Evolutionary conservation across 2,329 filamentous ascomycete species (phyloP).

Genomic region (Colletotrichum chrysophilum): DNA sequence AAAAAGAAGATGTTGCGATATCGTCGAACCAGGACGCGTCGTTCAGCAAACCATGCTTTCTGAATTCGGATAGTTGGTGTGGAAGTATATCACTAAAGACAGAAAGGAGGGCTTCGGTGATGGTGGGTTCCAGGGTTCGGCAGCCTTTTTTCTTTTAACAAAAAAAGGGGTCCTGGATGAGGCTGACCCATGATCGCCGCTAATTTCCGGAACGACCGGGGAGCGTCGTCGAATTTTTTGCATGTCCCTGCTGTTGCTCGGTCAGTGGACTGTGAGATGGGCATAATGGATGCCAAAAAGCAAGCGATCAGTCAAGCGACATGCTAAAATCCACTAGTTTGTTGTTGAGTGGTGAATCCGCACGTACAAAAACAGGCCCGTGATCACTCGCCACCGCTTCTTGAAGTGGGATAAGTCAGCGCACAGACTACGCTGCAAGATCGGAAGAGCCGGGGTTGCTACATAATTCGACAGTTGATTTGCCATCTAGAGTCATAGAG

Average conservation of each 20-base stretch:
- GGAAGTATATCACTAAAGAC: not conserved
- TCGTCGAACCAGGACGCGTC: not conserved
- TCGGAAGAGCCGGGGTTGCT: conserved; percentile 9
- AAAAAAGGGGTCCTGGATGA: not conserved
- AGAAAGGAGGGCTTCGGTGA: not conserved
- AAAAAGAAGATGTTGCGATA: not conserved
- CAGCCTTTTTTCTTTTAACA: not conserved
- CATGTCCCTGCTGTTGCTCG: not conserved
- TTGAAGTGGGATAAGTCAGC: not conserved
- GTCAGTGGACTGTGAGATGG: not conserved
- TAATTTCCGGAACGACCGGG: conserved; percentile 13
- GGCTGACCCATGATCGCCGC: conserved; percentile 9
- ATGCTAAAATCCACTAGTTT: not conserved
- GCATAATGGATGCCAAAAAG: not conserved
- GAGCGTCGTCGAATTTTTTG: not conserved
- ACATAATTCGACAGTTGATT: not conserved
- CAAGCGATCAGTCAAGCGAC: not conserved
- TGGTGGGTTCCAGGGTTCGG: not conserved
- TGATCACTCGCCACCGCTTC: not conserved
- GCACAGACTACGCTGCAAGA: not conserved
- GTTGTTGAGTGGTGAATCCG: not conserved
- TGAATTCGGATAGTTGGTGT: not conserved
- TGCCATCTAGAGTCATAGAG: not conserved
- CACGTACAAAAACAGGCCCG: not conserved
- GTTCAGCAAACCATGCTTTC: not conserved